Evolutionary conservation across 23 red algal genomes (phyloP).

Genomic region (Gracilaria gracilis): DNA sequence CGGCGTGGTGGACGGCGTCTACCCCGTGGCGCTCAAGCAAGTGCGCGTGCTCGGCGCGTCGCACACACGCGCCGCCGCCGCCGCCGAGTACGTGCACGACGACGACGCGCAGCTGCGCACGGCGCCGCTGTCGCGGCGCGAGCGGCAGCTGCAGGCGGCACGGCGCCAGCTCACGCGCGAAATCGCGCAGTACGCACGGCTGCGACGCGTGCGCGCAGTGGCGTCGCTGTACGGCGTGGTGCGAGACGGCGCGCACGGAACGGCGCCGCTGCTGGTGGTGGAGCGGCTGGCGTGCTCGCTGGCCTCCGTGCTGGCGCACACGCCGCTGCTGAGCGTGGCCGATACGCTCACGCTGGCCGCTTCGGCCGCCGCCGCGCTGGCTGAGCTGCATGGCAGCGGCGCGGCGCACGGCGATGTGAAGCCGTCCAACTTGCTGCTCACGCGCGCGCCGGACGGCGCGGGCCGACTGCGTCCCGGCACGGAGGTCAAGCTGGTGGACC

Average conservation of each 20-base stretch:
- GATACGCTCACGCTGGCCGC: constrained; percentile 47
- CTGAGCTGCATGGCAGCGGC: constrained; percentile 54
- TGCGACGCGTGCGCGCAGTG: constrained; percentile 25
- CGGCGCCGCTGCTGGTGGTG: constrained; percentile 55
- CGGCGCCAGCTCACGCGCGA: constrained; percentile 51
- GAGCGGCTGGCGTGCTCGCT: constrained; percentile 39
- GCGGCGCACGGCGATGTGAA: constrained; percentile 76
- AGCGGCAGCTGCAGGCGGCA: constrained; percentile 9
- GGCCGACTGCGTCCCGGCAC: background rate
- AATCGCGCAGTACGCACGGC: constrained; percentile 18
- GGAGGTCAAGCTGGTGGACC: constrained; percentile 63
- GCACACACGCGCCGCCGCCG: background rate
- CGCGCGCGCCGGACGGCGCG: background rate
- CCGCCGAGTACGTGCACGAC: background rate
- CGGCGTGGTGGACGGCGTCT: constrained; percentile 47
- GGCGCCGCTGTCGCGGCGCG: background rate
- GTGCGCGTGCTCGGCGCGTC: constrained; percentile 2
- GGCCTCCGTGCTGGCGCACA: background rate
- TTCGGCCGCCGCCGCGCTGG: constrained; percentile 50
- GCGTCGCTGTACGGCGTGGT: constrained; percentile 33
- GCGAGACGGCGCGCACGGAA: background rate
- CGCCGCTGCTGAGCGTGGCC: background rate
- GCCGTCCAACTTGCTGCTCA: constrained; percentile 70
- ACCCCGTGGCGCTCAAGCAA: constrained; percentile 74
- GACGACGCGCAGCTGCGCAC: background rate